Conservation (phyloP, 2,329 filamentous ascomycete species). For the Hypoxylon sp. region DNA sequence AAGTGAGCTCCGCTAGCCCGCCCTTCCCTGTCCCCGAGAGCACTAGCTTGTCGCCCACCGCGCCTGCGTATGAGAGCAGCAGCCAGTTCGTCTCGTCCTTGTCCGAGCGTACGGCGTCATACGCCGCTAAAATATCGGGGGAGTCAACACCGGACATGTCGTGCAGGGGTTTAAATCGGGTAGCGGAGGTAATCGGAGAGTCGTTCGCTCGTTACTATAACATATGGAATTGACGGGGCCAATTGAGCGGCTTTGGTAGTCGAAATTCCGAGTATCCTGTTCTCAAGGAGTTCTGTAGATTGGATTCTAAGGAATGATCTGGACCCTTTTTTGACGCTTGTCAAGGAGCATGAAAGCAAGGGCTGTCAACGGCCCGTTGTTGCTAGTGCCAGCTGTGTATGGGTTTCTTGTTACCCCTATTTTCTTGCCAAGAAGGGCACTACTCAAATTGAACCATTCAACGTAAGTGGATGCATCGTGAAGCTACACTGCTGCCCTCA, state of each 20-base stretch:
- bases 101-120: slow-evolving; percentile 77
- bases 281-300: slow-evolving; percentile 15
- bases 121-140: slow-evolving; percentile 73
- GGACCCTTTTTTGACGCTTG: slow-evolving; percentile 15
- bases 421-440: slow-evolving; percentile 18
- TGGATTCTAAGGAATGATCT: slow-evolving; percentile 12
- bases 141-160: slow-evolving; percentile 70
- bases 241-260: slow-evolving; percentile 20
- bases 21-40: slow-evolving; percentile 72
- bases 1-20: slow-evolving; percentile 71
- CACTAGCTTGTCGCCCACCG: slow-evolving; percentile 69
- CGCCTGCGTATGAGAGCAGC: slow-evolving; percentile 72
- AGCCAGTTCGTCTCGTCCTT: slow-evolving; percentile 77
- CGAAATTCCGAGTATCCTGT: slow-evolving; percentile 27
- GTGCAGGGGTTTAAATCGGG: slow-evolving; percentile 11
- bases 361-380: slow-evolving; percentile 28
- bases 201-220: slow-evolving; percentile 34
- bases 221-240: slow-evolving; percentile 30
- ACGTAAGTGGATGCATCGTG: background rate
- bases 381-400: slow-evolving; percentile 15
- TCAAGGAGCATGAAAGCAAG: slow-evolving; percentile 19
- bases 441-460: background rate
- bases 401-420: slow-evolving; percentile 27
- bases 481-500: background rate
- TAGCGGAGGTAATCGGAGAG: slow-evolving; percentile 1